Conservation (phyloP, 2,329 filamentous ascomycete genomes). For the Aspergillus sclerotialis region DNA sequence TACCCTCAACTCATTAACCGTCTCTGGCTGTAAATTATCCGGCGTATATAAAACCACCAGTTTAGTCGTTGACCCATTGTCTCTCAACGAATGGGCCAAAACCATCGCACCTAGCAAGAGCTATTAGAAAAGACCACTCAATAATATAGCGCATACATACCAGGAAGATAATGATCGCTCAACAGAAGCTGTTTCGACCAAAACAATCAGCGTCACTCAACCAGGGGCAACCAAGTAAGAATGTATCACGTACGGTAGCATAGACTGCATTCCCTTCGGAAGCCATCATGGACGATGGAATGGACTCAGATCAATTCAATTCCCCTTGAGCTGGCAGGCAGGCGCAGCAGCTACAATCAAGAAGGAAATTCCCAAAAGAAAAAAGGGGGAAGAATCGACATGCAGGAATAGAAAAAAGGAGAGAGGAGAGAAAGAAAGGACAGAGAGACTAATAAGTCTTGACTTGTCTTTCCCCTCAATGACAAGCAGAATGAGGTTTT, state of each 20-base stretch:
- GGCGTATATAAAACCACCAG: constrained; percentile 77
- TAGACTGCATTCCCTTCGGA: constrained; percentile 52
- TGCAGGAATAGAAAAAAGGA: constrained; percentile 4
- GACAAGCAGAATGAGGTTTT: constrained; percentile 8
- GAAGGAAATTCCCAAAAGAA: not conserved
- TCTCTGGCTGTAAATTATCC: constrained; percentile 68
- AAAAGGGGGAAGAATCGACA: constrained; percentile 1
- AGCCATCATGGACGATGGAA: constrained; percentile 27
- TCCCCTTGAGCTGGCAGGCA: too few species aligned
- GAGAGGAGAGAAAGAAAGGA: constrained; percentile 1
- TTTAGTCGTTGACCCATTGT: constrained; percentile 80
- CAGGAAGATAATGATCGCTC: constrained; percentile 87
- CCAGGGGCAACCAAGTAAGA: too few species aligned
- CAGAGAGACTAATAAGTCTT: constrained; percentile 1
- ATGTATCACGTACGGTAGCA: constrained; percentile 52
- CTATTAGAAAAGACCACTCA: constrained; percentile 7
- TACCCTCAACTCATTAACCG: constrained; percentile 72
- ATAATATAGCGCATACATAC: constrained; percentile 43
- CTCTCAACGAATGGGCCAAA: constrained; percentile 86
- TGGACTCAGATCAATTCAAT: too few species aligned
- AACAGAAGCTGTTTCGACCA: constrained; percentile 65
- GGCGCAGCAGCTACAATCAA: too few species aligned
- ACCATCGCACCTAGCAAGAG: constrained; percentile 69
- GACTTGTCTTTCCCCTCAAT: too few species aligned
- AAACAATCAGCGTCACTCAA: constrained; percentile 8